These are phyloP conservation scores for Aphanomyces astaci DNA, from an alignment of 352 stramenopile genomes.

Conservation along the genomic window DNA sequence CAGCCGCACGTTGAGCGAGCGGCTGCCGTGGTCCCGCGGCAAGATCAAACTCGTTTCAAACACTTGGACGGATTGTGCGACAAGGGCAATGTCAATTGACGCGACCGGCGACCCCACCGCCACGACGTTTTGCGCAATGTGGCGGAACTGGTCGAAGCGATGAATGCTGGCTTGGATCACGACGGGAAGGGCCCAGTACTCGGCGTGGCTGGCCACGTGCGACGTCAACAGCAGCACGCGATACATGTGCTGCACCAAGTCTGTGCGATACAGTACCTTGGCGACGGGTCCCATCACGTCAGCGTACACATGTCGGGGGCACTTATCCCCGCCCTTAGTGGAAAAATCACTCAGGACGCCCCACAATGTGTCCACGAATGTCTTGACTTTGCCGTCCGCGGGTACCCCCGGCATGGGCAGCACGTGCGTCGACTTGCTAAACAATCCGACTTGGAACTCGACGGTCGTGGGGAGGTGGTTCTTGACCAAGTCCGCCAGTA, in stretches of 20 bases:
- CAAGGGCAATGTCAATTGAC: background rate
- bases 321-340: background rate
- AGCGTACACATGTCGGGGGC: background rate
- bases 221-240: background rate
- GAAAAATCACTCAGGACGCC: background rate
- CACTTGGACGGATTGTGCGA: background rate
- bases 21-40: background rate
- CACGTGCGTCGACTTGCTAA: background rate
- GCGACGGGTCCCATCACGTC: background rate
- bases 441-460: background rate
- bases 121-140: background rate
- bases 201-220: background rate
- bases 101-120: background rate
- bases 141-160: background rate
- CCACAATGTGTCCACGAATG: background rate
- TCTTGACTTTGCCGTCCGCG: background rate
- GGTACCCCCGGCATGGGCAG: background rate
- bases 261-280: background rate
- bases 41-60: background rate
- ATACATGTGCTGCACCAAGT: constrained; percentile 2
- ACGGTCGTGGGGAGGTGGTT: background rate
- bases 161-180: background rate
- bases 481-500: constrained; percentile 3
- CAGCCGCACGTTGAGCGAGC: background rate
- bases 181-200: background rate